phyloP scores from a whole-genome alignment of 2,329 filamentous ascomycete species.

The Knufia fluminis region DNA sequence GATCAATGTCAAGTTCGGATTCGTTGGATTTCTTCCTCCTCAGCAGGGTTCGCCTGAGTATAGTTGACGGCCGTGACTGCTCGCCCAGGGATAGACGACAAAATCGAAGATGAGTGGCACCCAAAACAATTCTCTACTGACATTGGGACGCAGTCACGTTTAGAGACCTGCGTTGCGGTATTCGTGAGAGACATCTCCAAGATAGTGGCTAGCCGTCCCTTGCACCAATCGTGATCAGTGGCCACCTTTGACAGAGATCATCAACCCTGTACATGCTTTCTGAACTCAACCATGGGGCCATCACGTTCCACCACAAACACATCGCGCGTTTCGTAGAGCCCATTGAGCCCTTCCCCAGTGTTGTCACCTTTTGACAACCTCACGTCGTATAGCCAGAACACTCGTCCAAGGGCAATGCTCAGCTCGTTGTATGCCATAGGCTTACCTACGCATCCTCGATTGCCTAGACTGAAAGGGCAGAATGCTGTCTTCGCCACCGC shows the following conservation, averaged over 20 bases:
- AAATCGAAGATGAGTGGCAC: too few species aligned
- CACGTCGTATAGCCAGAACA: constrained; percentile 34
- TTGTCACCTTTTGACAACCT: constrained; percentile 5
- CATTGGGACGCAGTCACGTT: too few species aligned
- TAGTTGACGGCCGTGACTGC: too few species aligned
- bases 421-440: constrained; percentile 37
- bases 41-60: too few species aligned
- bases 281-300: constrained; percentile 10
- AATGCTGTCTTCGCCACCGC: constrained; percentile 57
- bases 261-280: constrained; percentile 30
- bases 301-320: constrained; percentile 8
- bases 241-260: constrained; percentile 5
- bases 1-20: too few species aligned
- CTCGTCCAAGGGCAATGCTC: constrained; percentile 30
- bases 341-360: neutral
- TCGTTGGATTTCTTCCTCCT: too few species aligned
- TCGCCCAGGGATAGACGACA: too few species aligned
- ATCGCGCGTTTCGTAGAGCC: constrained; percentile 6
- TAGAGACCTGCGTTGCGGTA: too few species aligned
- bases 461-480: constrained; percentile 38
- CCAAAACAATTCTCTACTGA: too few species aligned
- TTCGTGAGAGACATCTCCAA: too few species aligned
- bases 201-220: too few species aligned
- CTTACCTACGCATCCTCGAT: constrained; percentile 35
- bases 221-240: neutral